Evolutionary conservation across 1,284 basidiomycete species (phyloP), one percentile per base, ranked within the genome.

Genomic region (Fomitopsis pinicola): DNA sequence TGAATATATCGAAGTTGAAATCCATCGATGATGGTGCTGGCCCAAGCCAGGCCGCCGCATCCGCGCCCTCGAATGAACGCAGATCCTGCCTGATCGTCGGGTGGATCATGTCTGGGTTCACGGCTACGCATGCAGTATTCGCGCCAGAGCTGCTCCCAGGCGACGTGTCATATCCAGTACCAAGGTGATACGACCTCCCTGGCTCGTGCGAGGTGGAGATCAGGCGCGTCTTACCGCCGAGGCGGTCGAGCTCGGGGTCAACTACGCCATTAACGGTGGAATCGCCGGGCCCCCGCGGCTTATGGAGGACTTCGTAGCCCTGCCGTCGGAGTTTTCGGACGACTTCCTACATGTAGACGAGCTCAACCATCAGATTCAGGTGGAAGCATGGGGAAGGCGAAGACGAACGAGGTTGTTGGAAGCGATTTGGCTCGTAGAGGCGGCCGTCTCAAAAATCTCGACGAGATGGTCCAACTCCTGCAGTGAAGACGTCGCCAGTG

Each of bases 201-300:
- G 45, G 30, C 42, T 68, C 64, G 50, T 64, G 58, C 5, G 42
- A 58, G 8, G 59, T 48, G 46, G 66, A 62, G 54, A 70, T 65
- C 28, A 67, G 59, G 57, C 80, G 76, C 1, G 87, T 89, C 68
- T 81, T 82, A 5, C 88, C 88, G 28, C 82, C 82, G 36, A 88
- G 75, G 28, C 86, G 78, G 64, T 89, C 84, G 26, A 90, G 81
- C 62, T 89, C 87, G 2, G 73, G 73, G 42, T 76, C 71, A 17
- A 71, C 79, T 60, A 70, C 65, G 33, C 61, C 71, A 17, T 71
- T 79, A 60, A 69, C 64, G 33, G 60, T 66, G 44, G 61, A 70
- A 60, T 70, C 69, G 42, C 65, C 71, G 60, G 63, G 70, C 40
- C 66, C 64, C 50, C 71, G 73, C 19, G 74, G 68, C 30, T 73